phyloP scores from a whole-genome alignment of 371 early-diverging fungal genomes.

The Rhizopus stolonifer region DNA sequence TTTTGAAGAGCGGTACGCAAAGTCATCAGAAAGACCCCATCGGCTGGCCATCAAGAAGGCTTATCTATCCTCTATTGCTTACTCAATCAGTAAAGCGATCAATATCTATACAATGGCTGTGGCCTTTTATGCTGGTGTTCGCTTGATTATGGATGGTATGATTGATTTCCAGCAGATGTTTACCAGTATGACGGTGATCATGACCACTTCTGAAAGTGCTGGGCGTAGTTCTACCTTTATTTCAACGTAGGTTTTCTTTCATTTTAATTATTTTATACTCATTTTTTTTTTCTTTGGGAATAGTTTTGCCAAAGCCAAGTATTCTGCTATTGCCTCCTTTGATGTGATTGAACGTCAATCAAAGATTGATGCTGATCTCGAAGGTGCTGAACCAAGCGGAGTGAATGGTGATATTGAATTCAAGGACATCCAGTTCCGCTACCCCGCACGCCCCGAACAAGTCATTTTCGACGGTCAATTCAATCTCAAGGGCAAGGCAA shows the following conservation, averaged over 20 bases:
- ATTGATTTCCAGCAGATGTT: constrained; percentile 46
- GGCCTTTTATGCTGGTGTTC: constrained; percentile 55
- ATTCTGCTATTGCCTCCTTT: constrained; percentile 76
- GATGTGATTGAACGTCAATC: constrained; percentile 69
- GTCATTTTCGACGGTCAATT: constrained; percentile 74
- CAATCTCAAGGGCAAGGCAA: constrained; percentile 65
- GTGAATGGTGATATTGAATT: constrained; percentile 57
- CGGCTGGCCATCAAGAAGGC: constrained; percentile 54
- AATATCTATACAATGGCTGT: constrained; percentile 58
- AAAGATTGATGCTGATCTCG: constrained; percentile 65
- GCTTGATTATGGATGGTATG: constrained; percentile 32
- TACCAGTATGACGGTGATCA: constrained; percentile 62
- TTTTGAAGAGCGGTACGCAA: constrained; percentile 57
- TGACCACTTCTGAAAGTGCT: constrained; percentile 69
- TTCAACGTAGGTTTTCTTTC: constrained; percentile 30
- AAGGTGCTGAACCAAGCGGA: constrained; percentile 47
- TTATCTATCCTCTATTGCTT: constrained; percentile 53
- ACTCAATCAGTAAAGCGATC: constrained; percentile 58
- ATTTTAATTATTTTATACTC: too few relatives aligned
- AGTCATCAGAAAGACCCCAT: constrained; percentile 64
- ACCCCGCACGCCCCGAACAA: constrained; percentile 81
- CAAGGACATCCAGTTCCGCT: constrained; percentile 68
- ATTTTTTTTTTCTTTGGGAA: too few relatives aligned
- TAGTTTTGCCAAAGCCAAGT: constrained; percentile 72
- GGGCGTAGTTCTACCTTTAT: constrained; percentile 54